Conservation (phyloP, 495 filamentous ascomycete species). For the Penicillium daleae region DNA sequence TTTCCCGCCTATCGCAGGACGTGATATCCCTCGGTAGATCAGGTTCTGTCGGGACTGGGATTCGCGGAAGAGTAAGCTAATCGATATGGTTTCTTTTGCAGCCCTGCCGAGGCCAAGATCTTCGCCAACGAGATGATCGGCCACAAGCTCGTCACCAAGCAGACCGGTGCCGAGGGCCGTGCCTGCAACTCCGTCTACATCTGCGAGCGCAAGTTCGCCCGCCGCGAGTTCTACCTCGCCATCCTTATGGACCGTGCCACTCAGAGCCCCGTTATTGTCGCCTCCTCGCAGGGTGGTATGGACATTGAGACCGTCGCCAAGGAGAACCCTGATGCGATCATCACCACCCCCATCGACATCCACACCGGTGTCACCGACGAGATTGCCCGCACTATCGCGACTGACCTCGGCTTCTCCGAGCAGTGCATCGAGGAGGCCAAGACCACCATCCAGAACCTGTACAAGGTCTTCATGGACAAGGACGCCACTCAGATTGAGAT, state of each 20-base stretch:
- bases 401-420: constrained; percentile 92
- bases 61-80: constrained; percentile 1
- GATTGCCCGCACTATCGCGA: constrained; percentile 87
- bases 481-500: constrained; percentile 99
- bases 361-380: constrained; percentile 93
- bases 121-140: constrained; percentile 99
- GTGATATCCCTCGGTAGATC: not conserved
- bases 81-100: constrained; percentile 27
- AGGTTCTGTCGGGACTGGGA: not conserved
- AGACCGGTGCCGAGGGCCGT: constrained; percentile 89
- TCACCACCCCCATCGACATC: constrained; percentile 90
- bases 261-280: constrained; percentile 92
- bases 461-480: constrained; percentile 96
- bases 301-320: constrained; percentile 98
- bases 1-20: not conserved
- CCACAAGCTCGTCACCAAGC: constrained; percentile 99
- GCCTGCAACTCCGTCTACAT: constrained; percentile 97
- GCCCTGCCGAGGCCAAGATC: constrained; percentile 87
- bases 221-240: constrained; percentile 98
- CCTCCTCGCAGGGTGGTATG: constrained; percentile 98
- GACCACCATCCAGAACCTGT: constrained; percentile 96
- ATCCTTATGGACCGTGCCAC: constrained; percentile 94
- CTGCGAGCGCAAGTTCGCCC: constrained; percentile 98
- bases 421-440: constrained; percentile 94
- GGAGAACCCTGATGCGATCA: constrained; percentile 94